A percentile compares a stretch with the other conserved stretches of the same genome.
phyloP scores from a whole-genome alignment of 2,329 filamentous ascomycete species.

The Colletotrichum graminicola region DNA sequence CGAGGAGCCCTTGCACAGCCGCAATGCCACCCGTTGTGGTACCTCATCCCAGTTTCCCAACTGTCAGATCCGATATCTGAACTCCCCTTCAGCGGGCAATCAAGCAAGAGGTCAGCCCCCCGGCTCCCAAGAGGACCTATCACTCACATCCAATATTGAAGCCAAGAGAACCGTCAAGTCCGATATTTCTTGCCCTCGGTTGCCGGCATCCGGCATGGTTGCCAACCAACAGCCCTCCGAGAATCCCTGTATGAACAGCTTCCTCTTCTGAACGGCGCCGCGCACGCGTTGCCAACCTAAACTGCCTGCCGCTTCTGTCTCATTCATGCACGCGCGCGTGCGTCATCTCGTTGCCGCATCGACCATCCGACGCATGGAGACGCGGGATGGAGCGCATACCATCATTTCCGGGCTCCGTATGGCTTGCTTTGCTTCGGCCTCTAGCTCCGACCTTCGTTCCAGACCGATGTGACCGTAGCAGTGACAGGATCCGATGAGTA shows the following conservation, averaged over 20 bases:
- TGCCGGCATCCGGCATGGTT: neutral
- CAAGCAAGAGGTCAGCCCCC: neutral
- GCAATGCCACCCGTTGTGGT: no score
- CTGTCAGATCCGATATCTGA: no score
- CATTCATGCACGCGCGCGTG: neutral
- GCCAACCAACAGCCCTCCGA: slow-evolving; percentile 6
- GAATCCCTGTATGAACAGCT: neutral
- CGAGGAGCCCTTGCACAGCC: no score
- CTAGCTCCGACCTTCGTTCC: neutral
- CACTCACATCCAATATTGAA: no score
- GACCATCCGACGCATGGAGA: slow-evolving; percentile 12
- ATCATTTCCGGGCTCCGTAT: neutral
- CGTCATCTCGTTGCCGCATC: slow-evolving; percentile 1
- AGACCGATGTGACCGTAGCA: slow-evolving; percentile 1
- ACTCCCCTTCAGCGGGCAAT: neutral
- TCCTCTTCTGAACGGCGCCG: slow-evolving; percentile 12
- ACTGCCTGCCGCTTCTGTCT: slow-evolving; percentile 31
- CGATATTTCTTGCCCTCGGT: neutral
- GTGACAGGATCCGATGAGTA: neutral
- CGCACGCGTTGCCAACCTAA: slow-evolving; percentile 9
- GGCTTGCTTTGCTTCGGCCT: slow-evolving; percentile 14
- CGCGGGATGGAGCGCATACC: neutral
- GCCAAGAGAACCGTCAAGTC: no score
- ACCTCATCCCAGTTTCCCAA: no score
- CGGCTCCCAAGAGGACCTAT: no score